Evolutionary conservation across 208 protist genomes (phyloP).

Genomic region (Porcisia hertigi): DNA sequence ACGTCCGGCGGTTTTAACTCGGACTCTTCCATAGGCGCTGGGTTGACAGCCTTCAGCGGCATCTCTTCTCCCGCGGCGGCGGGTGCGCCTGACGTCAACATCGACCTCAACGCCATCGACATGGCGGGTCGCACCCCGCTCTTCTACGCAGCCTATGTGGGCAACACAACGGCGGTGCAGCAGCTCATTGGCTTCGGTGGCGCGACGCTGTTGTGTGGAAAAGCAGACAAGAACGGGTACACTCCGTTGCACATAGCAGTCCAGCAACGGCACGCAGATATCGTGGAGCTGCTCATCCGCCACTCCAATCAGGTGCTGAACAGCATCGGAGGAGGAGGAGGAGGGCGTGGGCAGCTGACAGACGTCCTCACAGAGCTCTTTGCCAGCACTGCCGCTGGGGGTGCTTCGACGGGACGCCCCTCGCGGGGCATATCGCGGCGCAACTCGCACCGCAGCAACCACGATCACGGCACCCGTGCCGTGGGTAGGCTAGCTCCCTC

Average conservation of each 20-base stretch:
- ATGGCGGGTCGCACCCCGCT: constrained; percentile 76
- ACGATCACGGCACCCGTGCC: not conserved
- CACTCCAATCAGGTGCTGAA: constrained; percentile 35
- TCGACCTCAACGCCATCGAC: constrained; percentile 83
- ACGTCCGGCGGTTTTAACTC: not conserved
- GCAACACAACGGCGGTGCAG: constrained; percentile 61
- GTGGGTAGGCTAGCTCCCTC: not conserved
- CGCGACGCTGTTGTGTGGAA: constrained; percentile 35
- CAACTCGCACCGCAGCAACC: constrained; percentile 14
- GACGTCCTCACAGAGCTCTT: constrained; percentile 21
- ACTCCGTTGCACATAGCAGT: constrained; percentile 84
- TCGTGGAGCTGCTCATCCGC: constrained; percentile 62
- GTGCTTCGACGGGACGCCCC: not conserved
- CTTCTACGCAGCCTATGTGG: constrained; percentile 75
- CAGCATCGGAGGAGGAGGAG: not conserved
- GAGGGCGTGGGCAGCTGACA: constrained; percentile 10
- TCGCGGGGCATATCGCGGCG: constrained; percentile 14
- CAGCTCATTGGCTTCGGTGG: constrained; percentile 33
- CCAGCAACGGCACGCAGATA: constrained; percentile 31
- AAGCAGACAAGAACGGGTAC: constrained; percentile 51
- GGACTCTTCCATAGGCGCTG: constrained; percentile 1
- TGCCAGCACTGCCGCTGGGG: not conserved
- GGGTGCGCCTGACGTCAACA: not conserved
- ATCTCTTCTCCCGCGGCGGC: not conserved
- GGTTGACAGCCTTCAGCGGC: not conserved